A percentile compares a stretch with the other conserved stretches of the same genome.
These are phyloP conservation scores for Puya raimondii DNA, from an alignment of 176 grass and related monocot genomes.

Conservation along the genomic window DNA sequence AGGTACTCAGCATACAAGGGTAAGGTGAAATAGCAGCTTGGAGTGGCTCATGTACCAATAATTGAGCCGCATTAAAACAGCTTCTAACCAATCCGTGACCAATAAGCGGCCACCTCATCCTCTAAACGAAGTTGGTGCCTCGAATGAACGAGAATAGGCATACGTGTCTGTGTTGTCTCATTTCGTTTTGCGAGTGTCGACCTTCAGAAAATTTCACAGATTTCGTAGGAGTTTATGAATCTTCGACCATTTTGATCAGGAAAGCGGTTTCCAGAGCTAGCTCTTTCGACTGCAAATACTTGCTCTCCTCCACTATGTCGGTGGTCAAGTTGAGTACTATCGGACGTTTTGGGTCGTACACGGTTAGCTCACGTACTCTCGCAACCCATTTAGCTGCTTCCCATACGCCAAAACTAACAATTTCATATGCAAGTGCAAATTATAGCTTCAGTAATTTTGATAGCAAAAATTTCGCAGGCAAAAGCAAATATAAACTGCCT, in stretches of 20 bases:
- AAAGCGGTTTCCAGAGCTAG: conserved; percentile 79
- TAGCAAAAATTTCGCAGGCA: no score
- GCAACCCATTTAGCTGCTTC: conserved; percentile 97
- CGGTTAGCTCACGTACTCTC: conserved; percentile 60
- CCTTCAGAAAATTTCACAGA: not conserved
- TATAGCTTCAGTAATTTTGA: not conserved
- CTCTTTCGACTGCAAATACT: conserved; percentile 83
- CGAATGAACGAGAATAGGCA: not conserved
- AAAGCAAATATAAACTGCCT: no score
- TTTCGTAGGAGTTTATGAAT: conserved; percentile 7
- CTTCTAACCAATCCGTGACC: not conserved
- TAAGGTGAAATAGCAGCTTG: not conserved
- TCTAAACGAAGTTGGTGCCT: not conserved
- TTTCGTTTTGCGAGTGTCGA: not conserved
- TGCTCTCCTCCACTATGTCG: conserved; percentile 86
- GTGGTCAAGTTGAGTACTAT: conserved; percentile 88
- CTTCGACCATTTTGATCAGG: conserved; percentile 70
- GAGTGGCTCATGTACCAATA: not conserved
- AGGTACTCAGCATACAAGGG: not conserved
- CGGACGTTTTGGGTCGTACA: conserved; percentile 63
- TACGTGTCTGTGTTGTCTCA: not conserved
- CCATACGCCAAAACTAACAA: conserved; percentile 90
- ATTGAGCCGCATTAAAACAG: not conserved
- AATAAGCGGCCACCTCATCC: not conserved
- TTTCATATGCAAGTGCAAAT: conserved; percentile 17